Evolutionary conservation across 371 early-diverging fungal species (phyloP), one percentile per base, ranked within the genome.

Genomic region (Zopfochytrium polystomum): DNA sequence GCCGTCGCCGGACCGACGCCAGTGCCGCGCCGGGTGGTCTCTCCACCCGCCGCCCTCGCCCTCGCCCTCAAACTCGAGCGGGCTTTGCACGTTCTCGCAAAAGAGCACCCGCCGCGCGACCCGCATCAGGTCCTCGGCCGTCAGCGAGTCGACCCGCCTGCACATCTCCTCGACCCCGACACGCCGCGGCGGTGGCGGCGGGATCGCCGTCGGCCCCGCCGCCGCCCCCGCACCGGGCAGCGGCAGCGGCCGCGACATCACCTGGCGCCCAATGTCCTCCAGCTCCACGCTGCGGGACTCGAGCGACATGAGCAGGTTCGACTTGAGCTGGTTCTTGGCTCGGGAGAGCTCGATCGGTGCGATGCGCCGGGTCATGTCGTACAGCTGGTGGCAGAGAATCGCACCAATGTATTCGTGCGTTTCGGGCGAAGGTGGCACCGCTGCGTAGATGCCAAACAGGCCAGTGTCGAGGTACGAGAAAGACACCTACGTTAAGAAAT

Each of bases 271-370:
- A 34, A 97, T 68, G 72, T 97, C 98, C 72, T 96, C 98, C 2
- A 96, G 79, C 73, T 93, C 89, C 0, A 96, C 91, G 82, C 90
- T 81, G 50, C 92, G 83, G 67, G 86, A 86, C 67, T 97, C 98
- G 15, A 97, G 80, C 51, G 87, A 90, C 96, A 97, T 96, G 43
- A 97, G 76, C 46, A 97, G 70, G 31, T 86, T 89, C 46, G 87
- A 86, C 75, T 92, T 92, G 45, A 97, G 82, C 73, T 95, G 95
- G 80, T 96, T 96, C 74, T 96, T 96, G 33, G 98, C 96, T 18
- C 98, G 80, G 1, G 76, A 72, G 26, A 97, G 73, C 65, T 95
- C 95, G 1, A 33, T 33, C 27, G 75, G 68, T 15, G 52, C 44
- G 33, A 38, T 55, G 5, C 54, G 44, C 3, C 55, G 35, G 0